Evolutionary conservation across 345 rosid species (phyloP), one percentile per base, ranked within the genome.

Genomic region (Sapria himalayana): DNA sequence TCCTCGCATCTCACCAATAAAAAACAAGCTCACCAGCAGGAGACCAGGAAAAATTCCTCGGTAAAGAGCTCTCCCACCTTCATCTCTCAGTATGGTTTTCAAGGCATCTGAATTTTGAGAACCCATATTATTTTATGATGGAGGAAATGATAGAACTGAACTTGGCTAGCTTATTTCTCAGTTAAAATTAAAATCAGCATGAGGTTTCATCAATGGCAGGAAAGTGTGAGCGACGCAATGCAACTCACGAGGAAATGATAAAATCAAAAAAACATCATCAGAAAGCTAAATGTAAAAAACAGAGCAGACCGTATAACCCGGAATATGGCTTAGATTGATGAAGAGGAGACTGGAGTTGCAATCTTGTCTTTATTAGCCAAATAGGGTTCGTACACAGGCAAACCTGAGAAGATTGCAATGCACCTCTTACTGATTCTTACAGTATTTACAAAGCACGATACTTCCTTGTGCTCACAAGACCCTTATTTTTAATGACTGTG

Each of bases 301-400:
- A 29, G 57, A 54, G 54, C 74, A 68, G 50, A 89, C 94, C 91
- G 56, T 73, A 60, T 24, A 89, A 46, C 43, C 94, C 98, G 35
- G 85, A 74, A 64, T 81, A 86, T 9, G 46, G 66, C 54, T 25
- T 70, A 54, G 65, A 70, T 63, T 68, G 82, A 57, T 76, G 86
- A 71, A 76, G 74, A 59, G 85, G 91, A 56, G 58, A 70, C 64
- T 78, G 97, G 58, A 86, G 81, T 73, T 86, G 94, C 70, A 81
- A 46, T 61, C 97, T 86, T 36, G 97, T 86, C 62, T 81, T 86
- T 39, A 86, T 74, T 22, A 86, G 78, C 97, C 94, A 86, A 52
- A 86, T 52, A 25, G 97, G 89, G 67, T 81, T 81, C 37, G 94
- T 76, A 66, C 85, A 86, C 51, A 86, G 48, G 50, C 71, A 78